phyloP scores from a whole-genome alignment of 371 early-diverging fungal species.

The Saksenaea oblongispora region DNA sequence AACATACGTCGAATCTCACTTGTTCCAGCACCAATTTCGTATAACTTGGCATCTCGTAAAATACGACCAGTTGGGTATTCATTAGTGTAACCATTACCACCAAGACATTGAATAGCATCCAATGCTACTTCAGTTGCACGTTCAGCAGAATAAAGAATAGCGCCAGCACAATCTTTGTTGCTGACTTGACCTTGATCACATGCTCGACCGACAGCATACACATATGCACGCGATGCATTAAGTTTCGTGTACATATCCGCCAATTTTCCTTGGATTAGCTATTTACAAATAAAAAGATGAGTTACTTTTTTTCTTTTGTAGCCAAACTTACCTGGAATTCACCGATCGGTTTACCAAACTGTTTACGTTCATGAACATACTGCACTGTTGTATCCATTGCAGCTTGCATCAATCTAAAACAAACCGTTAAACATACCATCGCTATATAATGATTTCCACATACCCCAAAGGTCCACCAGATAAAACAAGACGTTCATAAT shows the following conservation, averaged over 20 bases:
- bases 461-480: constrained; percentile 93
- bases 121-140: constrained; percentile 94
- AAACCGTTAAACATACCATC: no score
- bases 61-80: constrained; percentile 94
- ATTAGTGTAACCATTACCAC: constrained; percentile 96
- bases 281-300: constrained; percentile 3
- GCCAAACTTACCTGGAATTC: constrained; percentile 87
- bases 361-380: constrained; percentile 89
- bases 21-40: constrained; percentile 98
- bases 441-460: no score
- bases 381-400: constrained; percentile 83
- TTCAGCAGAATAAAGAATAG: constrained; percentile 94
- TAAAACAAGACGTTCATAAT: constrained; percentile 90
- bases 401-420: constrained; percentile 82
- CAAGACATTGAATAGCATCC: constrained; percentile 94
- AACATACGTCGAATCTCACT: constrained; percentile 97
- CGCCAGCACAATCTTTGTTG: constrained; percentile 96
- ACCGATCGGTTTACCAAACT: constrained; percentile 87
- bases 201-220: constrained; percentile 91
- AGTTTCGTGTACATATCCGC: constrained; percentile 98
- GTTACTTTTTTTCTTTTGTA: not conserved
- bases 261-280: constrained; percentile 90
- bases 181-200: constrained; percentile 80
- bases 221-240: constrained; percentile 88
- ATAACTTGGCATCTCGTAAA: constrained; percentile 94